These are phyloP conservation scores for Fusarium drepaniforme DNA, from an alignment of 2,329 filamentous ascomycete genomes.

Conservation along the genomic window DNA sequence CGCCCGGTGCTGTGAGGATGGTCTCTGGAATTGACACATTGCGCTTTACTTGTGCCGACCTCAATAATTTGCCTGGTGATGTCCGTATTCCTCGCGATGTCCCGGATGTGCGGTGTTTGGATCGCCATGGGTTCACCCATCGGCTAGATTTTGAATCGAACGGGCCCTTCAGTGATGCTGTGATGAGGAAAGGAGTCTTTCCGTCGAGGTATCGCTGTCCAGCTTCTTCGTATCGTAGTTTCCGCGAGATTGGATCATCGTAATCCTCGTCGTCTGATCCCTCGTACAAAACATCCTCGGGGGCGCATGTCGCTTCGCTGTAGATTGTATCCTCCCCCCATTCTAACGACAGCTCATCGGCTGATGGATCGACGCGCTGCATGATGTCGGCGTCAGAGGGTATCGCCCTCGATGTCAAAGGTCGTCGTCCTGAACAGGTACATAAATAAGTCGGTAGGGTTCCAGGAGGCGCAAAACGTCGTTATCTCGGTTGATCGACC, in stretches of 20 bases:
- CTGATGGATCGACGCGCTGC: slow-evolving; percentile 22
- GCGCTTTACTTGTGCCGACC: slow-evolving; percentile 25
- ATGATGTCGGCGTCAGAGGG: slow-evolving; percentile 30
- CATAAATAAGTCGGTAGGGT: slow-evolving; percentile 1
- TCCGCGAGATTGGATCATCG: slow-evolving; percentile 58
- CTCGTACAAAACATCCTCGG: slow-evolving; percentile 64
- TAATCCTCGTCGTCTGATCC: slow-evolving; percentile 71
- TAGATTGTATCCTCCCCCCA: slow-evolving; percentile 56
- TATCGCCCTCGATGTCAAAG: slow-evolving; percentile 21
- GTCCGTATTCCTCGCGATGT: slow-evolving; percentile 15
- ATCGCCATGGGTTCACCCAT: slow-evolving; percentile 52
- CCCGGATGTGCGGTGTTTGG: slow-evolving; percentile 41
- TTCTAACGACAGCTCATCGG: slow-evolving; percentile 25
- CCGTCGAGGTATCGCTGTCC: slow-evolving; percentile 71
- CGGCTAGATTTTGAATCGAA: slow-evolving; percentile 57
- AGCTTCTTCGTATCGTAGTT: slow-evolving; percentile 68
- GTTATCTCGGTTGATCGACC: slow-evolving; percentile 11
- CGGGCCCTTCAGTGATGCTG: slow-evolving; percentile 72
- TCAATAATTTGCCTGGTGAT: slow-evolving; percentile 33
- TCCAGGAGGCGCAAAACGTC: slow-evolving; percentile 2
- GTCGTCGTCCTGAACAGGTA: slow-evolving; percentile 1
- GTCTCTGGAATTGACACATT: slow-evolving; percentile 33
- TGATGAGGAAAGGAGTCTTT: slow-evolving; percentile 66
- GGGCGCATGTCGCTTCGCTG: slow-evolving; percentile 56
- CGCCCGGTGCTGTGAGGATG: slow-evolving; percentile 14